Conservation (phyloP, 2,329 filamentous ascomycete species). For the Fusarium dlaminii region DNA sequence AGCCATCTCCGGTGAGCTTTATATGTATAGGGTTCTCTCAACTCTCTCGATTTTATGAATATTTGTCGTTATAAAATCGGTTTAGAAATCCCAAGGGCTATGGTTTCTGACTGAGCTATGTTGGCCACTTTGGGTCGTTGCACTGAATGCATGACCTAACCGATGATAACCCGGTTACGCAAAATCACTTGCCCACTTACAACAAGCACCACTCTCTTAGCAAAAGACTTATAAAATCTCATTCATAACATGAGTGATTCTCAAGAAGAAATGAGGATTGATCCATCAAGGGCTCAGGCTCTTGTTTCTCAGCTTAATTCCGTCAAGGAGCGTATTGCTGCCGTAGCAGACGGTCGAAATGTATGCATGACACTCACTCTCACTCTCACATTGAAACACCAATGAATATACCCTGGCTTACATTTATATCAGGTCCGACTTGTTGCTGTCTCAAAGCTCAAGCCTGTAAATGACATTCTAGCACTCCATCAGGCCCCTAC, state of each 20-base stretch:
- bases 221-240: not conserved
- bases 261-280: constrained; percentile 66
- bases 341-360: constrained; percentile 62
- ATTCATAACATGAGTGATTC: constrained; percentile 53
- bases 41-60: not conserved
- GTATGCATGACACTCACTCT: constrained; percentile 52
- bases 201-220: constrained; percentile 19
- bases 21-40: not conserved
- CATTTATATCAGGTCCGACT: constrained; percentile 71
- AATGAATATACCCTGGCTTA: constrained; percentile 26
- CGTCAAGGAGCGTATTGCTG: constrained; percentile 67
- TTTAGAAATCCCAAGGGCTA: constrained; percentile 10
- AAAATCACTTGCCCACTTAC: constrained; percentile 38
- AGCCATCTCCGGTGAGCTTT: constrained; percentile 35
- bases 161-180: constrained; percentile 48
- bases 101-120: constrained; percentile 13
- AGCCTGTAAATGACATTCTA: constrained; percentile 90
- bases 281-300: constrained; percentile 67
- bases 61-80: not conserved
- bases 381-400: not conserved
- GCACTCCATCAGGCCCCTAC: constrained; percentile 74
- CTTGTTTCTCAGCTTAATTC: constrained; percentile 70
- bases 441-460: constrained; percentile 95
- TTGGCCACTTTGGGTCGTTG: constrained; percentile 21
- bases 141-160: constrained; percentile 24